Evolutionary conservation across 1,284 basidiomycete species (phyloP), one percentile per base, ranked within the genome.

Genomic region (Blastosporella zonata): DNA sequence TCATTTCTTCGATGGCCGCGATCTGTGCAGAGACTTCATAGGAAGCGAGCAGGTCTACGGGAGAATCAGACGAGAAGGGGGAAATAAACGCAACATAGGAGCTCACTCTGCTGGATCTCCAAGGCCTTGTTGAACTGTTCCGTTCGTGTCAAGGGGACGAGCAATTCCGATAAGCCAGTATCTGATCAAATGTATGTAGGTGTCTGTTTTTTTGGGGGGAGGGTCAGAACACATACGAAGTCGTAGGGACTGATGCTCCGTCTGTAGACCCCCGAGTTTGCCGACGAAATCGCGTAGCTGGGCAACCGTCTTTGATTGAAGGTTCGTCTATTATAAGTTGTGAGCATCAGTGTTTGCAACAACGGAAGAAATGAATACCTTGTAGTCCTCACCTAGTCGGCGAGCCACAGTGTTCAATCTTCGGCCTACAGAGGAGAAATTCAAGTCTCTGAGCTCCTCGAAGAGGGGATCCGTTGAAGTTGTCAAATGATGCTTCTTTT

Each of bases 271-370:
- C 29, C 93, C 92, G 1, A 99, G 75, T 62, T 91, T 93, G 12
- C 94, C 93, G 6, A 99, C 96, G 68, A 99, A 98, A 61, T 96
- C 93, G 52, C 88, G 83, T 62, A 99, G 77, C 67, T 99, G 92
- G 3, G 88, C 82, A 21, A 97, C 90, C 4, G 93, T 95, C 68
- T 93, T 91, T n/a, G 90, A 87, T 64, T 88, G 79, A 52, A 90
- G 78, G 56, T 65, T 62, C 18, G 60, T 60, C 66, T 67, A 25
- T 25, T 28, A 18, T 7, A 33, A 6, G 28, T 7, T 22, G 17
- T 27, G 15, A 34, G 6, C 23, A 5, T 37, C 28, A 31, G 28
- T n/a, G 29, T 17, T 23, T 18, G 18, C 38, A 37, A 22, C 13
- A 6, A 25, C 7, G 20, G 27, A 15, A 17, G n/a, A 3, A 5